Percentiles rank a stretch among this genome's conserved stretches.
Conservation (phyloP, 1,284 basidiomycete genomes). For the Malassezia sympodialis region DNA sequence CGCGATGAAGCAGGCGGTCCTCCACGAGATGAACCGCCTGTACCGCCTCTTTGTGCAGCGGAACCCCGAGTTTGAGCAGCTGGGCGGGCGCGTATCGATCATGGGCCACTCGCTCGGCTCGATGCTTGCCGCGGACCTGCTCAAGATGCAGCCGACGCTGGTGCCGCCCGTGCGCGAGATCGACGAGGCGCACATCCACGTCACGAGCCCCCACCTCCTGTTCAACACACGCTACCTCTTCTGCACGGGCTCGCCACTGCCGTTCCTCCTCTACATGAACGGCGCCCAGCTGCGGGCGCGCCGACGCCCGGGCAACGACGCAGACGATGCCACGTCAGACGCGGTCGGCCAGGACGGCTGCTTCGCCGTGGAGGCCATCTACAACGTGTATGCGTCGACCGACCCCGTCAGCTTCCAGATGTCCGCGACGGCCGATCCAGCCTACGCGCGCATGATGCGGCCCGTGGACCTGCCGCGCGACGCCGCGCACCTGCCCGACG, state of each 20-base stretch:
- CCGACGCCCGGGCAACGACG: conserved; percentile 48
- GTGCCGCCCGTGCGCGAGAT: conserved; percentile 35
- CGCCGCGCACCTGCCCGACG: conserved; percentile 37
- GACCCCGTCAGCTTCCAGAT: conserved; percentile 50
- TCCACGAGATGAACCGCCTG: conserved; percentile 41
- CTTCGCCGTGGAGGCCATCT: conserved; percentile 51
- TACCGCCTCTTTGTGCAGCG: conserved; percentile 55
- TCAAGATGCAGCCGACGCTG: conserved; percentile 54
- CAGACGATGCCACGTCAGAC: conserved; percentile 47
- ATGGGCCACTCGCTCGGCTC: conserved; percentile 53
- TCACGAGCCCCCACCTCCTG: conserved; percentile 21
- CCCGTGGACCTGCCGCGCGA: conserved; percentile 47
- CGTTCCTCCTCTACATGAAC: conserved; percentile 54
- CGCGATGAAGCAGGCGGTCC: conserved; percentile 51
- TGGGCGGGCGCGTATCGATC: conserved; percentile 51
- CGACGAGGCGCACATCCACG: conserved; percentile 8
- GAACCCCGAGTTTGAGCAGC: conserved; percentile 50
- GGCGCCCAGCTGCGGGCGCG: conserved; percentile 54
- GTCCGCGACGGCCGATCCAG: conserved; percentile 46
- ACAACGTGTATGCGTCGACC: conserved; percentile 40
- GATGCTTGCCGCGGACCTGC: conserved; percentile 53
- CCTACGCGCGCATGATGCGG: conserved; percentile 46
- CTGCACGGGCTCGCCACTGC: conserved; percentile 54
- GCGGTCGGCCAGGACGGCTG: conserved; percentile 53
- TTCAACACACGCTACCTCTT: conserved; percentile 53